These are phyloP conservation scores for Aegilops umbellulata DNA, from an alignment of 176 grass and related monocot genomes.

Conservation along the genomic window DNA sequence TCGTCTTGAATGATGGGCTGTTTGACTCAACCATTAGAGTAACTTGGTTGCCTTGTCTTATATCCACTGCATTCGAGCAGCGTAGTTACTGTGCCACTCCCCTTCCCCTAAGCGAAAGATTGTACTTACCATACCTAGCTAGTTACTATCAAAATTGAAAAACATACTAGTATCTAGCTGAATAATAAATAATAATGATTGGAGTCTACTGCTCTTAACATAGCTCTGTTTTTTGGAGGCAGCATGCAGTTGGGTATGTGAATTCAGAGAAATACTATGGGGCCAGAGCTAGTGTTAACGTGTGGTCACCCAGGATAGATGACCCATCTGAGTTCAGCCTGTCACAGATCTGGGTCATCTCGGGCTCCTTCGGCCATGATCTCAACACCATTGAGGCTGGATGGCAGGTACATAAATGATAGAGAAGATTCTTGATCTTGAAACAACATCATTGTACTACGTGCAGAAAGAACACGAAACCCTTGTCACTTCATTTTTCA, in stretches of 20 bases:
- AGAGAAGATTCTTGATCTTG: background rate
- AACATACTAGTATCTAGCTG: background rate
- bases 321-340: conserved; percentile 79
- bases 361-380: conserved; percentile 78
- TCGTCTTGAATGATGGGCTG: conserved; percentile 27
- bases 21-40: conserved; percentile 17
- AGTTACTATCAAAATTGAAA: conserved; percentile 4
- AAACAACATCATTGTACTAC: background rate
- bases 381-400: conserved; percentile 96
- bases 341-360: conserved; percentile 89
- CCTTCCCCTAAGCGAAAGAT: background rate
- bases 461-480: background rate
- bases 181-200: background rate
- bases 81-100: background rate
- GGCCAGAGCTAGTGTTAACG: conserved; percentile 81
- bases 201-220: background rate
- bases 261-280: conserved; percentile 69
- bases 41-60: conserved; percentile 16
- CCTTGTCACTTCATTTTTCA: conserved; percentile 3
- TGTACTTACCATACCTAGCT: background rate
- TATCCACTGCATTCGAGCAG: background rate
- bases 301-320: conserved; percentile 80
- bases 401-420: conserved; percentile 60
- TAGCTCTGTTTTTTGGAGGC: conserved; percentile 26
- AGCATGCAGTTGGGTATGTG: conserved; percentile 90